phyloP scores from a whole-genome alignment of 768 basidiomycete species.

The Scleroderma citrinum region DNA sequence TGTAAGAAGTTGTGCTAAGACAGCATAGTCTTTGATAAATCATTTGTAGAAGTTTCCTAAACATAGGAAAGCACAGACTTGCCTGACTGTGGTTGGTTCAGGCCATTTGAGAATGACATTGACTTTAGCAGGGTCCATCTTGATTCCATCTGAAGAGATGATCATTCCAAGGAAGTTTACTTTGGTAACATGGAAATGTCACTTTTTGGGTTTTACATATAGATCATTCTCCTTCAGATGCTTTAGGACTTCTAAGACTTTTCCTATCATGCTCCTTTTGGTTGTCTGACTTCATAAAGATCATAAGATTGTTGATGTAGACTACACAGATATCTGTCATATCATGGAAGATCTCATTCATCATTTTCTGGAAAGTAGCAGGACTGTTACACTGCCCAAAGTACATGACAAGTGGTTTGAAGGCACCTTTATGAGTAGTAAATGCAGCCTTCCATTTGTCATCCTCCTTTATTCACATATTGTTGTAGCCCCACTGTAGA shows the following conservation, averaged over 20 bases:
- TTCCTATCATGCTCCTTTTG: constrained; percentile 9
- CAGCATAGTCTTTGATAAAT: constrained; percentile 1
- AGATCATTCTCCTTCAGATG: constrained; percentile 27
- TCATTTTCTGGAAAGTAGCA: constrained; percentile 25
- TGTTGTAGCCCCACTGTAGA: constrained; percentile 22
- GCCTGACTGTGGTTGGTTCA: constrained; percentile 6
- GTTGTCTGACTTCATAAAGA: constrained; percentile 15
- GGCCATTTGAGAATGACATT: constrained; percentile 26
- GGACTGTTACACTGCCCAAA: constrained; percentile 32
- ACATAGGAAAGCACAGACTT: constrained; percentile 24
- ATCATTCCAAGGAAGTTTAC: constrained; percentile 29
- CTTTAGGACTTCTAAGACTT: constrained; percentile 21
- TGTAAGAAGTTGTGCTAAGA: not conserved
- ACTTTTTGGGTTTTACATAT: constrained; percentile 34
- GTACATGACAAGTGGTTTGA: constrained; percentile 37
- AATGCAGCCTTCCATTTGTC: constrained; percentile 40
- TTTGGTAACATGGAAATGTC: no score
- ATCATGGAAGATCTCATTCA: constrained; percentile 18
- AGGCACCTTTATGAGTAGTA: constrained; percentile 29
- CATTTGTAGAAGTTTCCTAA: constrained; percentile 25
- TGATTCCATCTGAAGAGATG: constrained; percentile 10
- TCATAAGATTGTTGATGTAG: constrained; percentile 41
- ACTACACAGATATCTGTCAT: constrained; percentile 27
- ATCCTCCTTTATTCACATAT: constrained; percentile 17
- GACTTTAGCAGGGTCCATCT: constrained; percentile 31